Evolutionary conservation across 305 asterid genomes (phyloP).

Genomic region (Striga hermonthica): DNA sequence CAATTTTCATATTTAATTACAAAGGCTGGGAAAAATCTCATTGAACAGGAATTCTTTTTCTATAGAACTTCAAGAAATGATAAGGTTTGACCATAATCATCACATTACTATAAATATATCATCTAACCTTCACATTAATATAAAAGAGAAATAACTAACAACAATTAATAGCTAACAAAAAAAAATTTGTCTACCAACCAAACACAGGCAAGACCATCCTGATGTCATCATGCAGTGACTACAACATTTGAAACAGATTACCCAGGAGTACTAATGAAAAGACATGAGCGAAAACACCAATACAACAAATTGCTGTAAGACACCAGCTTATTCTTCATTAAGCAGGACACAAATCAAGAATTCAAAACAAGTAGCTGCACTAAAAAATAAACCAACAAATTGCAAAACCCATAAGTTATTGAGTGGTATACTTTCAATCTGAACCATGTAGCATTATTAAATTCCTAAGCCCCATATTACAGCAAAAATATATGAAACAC

Average conservation of each 20-base stretch:
- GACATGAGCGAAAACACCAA: background rate
- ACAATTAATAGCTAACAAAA: background rate
- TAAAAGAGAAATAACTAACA: background rate
- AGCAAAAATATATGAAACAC: constrained; percentile 10
- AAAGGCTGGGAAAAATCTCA: constrained; percentile 22
- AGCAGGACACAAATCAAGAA: constrained; percentile 3
- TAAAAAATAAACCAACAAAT: constrained; percentile 16
- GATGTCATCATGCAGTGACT: constrained; percentile 5
- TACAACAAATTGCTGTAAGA: background rate
- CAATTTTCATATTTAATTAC: constrained; percentile 12
- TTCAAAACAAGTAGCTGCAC: constrained; percentile 24
- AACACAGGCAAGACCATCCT: background rate
- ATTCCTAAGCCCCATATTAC: constrained; percentile 20
- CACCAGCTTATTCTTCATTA: background rate
- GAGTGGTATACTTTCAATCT: background rate
- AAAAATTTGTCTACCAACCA: constrained; percentile 1
- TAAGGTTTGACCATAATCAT: constrained; percentile 2
- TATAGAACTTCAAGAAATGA: constrained; percentile 2
- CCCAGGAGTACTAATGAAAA: background rate
- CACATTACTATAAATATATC: constrained; percentile 13
- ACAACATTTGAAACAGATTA: background rate
- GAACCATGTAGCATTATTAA: constrained; percentile 21
- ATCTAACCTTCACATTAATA: background rate
- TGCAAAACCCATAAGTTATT: constrained; percentile 4
- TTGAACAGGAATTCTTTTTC: constrained; percentile 6